phyloP scores from a whole-genome alignment of 371 early-diverging fungal species.

The Apophysomyces trapeziformis region DNA sequence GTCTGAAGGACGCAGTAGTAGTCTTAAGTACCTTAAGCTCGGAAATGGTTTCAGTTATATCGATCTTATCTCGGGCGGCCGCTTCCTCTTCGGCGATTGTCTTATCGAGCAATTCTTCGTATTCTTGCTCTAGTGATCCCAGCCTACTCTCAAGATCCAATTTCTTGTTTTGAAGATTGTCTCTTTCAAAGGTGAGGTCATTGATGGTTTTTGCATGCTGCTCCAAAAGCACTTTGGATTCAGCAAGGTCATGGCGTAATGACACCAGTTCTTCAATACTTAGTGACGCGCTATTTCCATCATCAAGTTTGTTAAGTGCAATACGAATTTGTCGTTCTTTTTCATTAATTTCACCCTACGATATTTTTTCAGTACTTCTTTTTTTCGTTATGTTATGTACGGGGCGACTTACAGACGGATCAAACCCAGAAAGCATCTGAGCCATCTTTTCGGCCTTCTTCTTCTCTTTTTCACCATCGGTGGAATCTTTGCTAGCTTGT shows the following conservation, averaged over 20 bases:
- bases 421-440: conserved; percentile 86
- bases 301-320: conserved; percentile 68
- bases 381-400: neutral
- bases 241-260: conserved; percentile 78
- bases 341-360: conserved; percentile 64
- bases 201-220: conserved; percentile 73
- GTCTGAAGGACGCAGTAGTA: neutral
- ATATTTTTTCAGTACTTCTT: neutral
- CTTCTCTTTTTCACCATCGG: conserved; percentile 73
- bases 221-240: conserved; percentile 67
- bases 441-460: conserved; percentile 84
- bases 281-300: conserved; percentile 24
- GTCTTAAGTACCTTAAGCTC: conserved; percentile 65
- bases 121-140: conserved; percentile 79
- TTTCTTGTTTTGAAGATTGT: conserved; percentile 61
- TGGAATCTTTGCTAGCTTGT: conserved; percentile 31
- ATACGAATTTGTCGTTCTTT: conserved; percentile 79
- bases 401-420: conserved; percentile 65
- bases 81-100: conserved; percentile 92
- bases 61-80: conserved; percentile 55
- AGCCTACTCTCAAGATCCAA: conserved; percentile 77
- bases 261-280: conserved; percentile 75
- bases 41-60: conserved; percentile 74
- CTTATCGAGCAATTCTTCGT: conserved; percentile 90
- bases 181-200: conserved; percentile 68